A percentile compares a stretch with the other conserved stretches of the same genome.
Evolutionary conservation across 768 basidiomycete species (phyloP).

Genomic region (Trametes villosa): DNA sequence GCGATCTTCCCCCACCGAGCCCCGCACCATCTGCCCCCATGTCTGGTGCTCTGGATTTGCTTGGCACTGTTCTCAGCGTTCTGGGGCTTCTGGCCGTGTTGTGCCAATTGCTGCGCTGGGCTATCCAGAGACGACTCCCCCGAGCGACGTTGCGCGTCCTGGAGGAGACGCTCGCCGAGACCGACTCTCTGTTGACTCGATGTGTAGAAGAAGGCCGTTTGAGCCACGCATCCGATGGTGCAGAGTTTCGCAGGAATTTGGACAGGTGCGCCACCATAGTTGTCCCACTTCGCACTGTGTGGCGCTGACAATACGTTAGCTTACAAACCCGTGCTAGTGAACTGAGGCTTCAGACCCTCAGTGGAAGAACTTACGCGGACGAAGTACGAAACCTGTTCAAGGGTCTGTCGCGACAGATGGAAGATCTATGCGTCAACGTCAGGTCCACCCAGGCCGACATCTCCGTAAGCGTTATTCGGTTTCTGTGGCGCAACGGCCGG

Average conservation of each 20-base stretch:
- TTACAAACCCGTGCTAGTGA: background rate
- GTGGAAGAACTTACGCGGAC: background rate
- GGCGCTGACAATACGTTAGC: background rate
- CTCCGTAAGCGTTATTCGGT: background rate
- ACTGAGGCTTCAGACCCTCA: background rate
- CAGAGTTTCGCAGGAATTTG: background rate
- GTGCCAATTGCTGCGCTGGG: background rate
- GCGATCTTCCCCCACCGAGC: background rate
- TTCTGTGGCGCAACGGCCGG: background rate
- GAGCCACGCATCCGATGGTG: background rate
- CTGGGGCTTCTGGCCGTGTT: conserved; percentile 2
- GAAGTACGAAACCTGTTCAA: background rate
- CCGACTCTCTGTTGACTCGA: background rate
- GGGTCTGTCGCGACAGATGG: background rate
- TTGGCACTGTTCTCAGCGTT: background rate
- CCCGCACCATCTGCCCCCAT: background rate
- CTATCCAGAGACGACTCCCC: conserved; percentile 1
- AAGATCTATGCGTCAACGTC: background rate
- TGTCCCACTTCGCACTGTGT: background rate
- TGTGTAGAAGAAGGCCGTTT: background rate
- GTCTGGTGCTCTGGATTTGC: background rate
- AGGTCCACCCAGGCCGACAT: background rate
- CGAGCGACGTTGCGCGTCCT: background rate
- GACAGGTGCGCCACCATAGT: background rate
- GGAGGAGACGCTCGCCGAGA: conserved; percentile 1